phyloP scores from a whole-genome alignment of 1,284 basidiomycete species.

The Naganishia liquefaciens region DNA sequence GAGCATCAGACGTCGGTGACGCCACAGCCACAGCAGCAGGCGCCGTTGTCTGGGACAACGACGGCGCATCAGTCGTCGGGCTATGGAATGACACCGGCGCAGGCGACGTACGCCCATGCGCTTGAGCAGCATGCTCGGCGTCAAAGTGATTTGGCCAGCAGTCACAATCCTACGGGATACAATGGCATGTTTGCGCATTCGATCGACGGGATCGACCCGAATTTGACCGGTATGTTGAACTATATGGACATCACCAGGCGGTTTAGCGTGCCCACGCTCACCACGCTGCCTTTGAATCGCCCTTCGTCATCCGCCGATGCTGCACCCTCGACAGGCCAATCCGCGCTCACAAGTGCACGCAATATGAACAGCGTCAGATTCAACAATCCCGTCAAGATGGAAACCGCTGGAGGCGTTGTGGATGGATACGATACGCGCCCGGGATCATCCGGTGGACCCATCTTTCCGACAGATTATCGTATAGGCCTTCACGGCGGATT shows the following conservation, averaged over 20 bases:
- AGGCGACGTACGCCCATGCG: conserved; percentile 8
- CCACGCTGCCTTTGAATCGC: conserved; percentile 31
- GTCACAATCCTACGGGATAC: conserved; percentile 7
- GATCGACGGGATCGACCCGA: conserved; percentile 33
- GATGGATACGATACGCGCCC: conserved; percentile 10
- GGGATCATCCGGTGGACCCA: conserved; percentile 13
- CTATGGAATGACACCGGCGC: conserved; percentile 5
- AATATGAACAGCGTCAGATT: conserved; percentile 26
- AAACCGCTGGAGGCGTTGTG: conserved; percentile 2
- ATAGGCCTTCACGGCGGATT: conserved; percentile 12
- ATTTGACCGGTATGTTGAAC: conserved; percentile 24
- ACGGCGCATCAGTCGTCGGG: background rate
- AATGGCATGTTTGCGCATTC: conserved; percentile 34
- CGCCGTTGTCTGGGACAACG: no score
- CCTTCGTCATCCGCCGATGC: conserved; percentile 3
- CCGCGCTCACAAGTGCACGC: conserved; percentile 12
- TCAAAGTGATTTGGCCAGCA: conserved; percentile 9
- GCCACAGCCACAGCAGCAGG: conserved; percentile 13
- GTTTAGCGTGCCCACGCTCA: conserved; percentile 39
- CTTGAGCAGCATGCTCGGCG: conserved; percentile 16
- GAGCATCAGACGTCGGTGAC: conserved; percentile 15
- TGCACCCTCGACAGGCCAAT: background rate
- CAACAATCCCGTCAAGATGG: conserved; percentile 15
- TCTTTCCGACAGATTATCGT: conserved; percentile 30
- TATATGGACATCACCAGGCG: conserved; percentile 14